Evolutionary conservation across 192 early-diverging fungal genomes (phyloP).

Genomic region (Linnemannia schmuckeri): DNA sequence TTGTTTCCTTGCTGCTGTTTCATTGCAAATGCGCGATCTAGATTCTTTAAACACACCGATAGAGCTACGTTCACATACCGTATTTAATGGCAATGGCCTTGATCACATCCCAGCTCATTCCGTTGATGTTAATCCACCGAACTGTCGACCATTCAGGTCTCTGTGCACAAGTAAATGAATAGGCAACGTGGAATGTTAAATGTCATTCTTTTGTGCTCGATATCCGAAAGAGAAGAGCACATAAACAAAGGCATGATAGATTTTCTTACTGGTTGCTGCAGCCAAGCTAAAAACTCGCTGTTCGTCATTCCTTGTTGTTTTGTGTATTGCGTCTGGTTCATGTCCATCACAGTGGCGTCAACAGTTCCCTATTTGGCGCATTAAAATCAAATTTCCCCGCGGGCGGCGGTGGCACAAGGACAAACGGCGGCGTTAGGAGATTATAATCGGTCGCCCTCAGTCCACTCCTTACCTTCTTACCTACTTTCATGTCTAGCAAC

Average conservation of each 20-base stretch:
- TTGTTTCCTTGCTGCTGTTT: not conserved
- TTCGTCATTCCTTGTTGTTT: constrained; percentile 30
- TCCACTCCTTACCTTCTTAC: not conserved
- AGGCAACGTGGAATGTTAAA: not conserved
- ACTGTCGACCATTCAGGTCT: constrained; percentile 58
- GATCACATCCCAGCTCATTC: constrained; percentile 63
- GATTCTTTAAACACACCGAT: not conserved
- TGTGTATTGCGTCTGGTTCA: constrained; percentile 23
- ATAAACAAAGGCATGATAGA: not conserved
- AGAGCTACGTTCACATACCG: constrained; percentile 23
- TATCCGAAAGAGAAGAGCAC: not conserved
- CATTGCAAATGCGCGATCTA: not conserved
- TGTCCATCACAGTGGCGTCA: constrained; percentile 37
- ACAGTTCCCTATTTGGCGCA: constrained; percentile 20
- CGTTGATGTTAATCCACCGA: constrained; percentile 69
- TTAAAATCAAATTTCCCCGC: not conserved
- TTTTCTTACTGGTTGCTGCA: constrained; percentile 33
- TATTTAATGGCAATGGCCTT: constrained; percentile 53
- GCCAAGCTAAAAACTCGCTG: constrained; percentile 39
- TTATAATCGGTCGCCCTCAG: not conserved
- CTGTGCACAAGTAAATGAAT: not conserved
- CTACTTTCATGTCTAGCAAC: not conserved
- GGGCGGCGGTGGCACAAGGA: not conserved
- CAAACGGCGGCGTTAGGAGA: not conserved
- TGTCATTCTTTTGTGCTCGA: not conserved